A percentile compares a stretch with the other conserved stretches of the same genome.
Conservation (phyloP, 1,139 yeast genomes). For the Geotrichum armillariae region DNA sequence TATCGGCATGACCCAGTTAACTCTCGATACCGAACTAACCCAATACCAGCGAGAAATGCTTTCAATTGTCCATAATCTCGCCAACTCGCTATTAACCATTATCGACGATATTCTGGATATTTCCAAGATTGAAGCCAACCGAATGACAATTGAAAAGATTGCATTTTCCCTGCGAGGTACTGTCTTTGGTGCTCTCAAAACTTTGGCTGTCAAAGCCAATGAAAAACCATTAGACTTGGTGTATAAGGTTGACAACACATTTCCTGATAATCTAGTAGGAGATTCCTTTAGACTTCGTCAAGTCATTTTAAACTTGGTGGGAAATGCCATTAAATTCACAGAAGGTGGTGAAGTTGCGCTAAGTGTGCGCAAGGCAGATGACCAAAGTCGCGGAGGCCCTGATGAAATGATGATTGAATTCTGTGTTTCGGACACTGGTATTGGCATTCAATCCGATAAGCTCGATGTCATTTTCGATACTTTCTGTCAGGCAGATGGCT, state of each 20-base stretch:
- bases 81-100: constrained; percentile 78
- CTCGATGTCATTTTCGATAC: constrained; percentile 82
- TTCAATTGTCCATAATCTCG: constrained; percentile 81
- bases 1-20: constrained; percentile 87
- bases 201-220: constrained; percentile 84
- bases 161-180: constrained; percentile 84
- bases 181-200: constrained; percentile 83
- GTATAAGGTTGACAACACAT: constrained; percentile 79
- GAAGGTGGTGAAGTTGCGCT: constrained; percentile 69
- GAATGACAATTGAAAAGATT: constrained; percentile 89
- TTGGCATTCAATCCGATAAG: constrained; percentile 82
- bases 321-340: constrained; percentile 85
- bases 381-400: constrained; percentile 42
- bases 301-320: constrained; percentile 79
- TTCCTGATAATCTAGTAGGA: constrained; percentile 84
- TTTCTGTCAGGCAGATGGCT: constrained; percentile 90
- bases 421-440: constrained; percentile 87
- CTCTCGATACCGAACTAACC: constrained; percentile 81
- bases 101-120: constrained; percentile 89
- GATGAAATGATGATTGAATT: constrained; percentile 72
- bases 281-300: constrained; percentile 85
- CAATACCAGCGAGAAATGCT: constrained; percentile 90
- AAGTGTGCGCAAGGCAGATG: constrained; percentile 44
- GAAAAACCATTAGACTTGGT: constrained; percentile 79
- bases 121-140: constrained; percentile 86